Evolutionary conservation across 352 stramenopile genomes (phyloP), one percentile per base, ranked within the genome.

Genomic region (Pythium myriotylum): DNA sequence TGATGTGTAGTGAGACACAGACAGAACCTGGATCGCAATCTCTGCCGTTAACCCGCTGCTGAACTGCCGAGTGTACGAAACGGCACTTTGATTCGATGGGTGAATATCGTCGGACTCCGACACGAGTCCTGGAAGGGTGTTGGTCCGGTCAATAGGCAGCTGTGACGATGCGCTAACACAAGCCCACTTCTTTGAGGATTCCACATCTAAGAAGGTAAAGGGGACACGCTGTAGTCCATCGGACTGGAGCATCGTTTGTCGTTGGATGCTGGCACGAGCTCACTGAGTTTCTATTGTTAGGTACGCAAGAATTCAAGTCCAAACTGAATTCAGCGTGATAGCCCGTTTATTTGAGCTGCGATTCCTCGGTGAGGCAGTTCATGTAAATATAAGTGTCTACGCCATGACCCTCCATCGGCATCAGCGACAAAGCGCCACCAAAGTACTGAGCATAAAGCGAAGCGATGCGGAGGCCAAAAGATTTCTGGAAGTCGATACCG

Each of bases 371-470:
- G 59, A 94, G 79, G 67, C 82, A 90, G 61, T 87, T 92, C 79
- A 91, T 88, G 74, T 94, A 92, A 80, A 94, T 89, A 79, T 94
- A 94, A 57, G 84, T 77, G 79, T 99, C 97, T 37, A 98, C 98
- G 32, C 97, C 97, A 71, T 98, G 98, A 23, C 97, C 97, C 54
- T 99, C 96, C 95, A 99, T 99, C 27, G 95, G 98, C 90, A 99
- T 99, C 52, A 99, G 92, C 64, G 89, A 94, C 43, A 99, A 78
- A 69, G 99, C 97, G 10, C 98, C 98, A 23, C 97, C 97, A 86
- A 99, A 99, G 80, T 99, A 99, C 53, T 97, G 88, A 29, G 96
- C 96, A 68, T 99, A 99, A 26, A 97, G 90, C 61, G 79, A 78
- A 3, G 84, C 84, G 46, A 94, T 92, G 43, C 96, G 96, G 40